Conservation (phyloP, 2,329 filamentous ascomycete species). For the Diplodia corticola region DNA sequence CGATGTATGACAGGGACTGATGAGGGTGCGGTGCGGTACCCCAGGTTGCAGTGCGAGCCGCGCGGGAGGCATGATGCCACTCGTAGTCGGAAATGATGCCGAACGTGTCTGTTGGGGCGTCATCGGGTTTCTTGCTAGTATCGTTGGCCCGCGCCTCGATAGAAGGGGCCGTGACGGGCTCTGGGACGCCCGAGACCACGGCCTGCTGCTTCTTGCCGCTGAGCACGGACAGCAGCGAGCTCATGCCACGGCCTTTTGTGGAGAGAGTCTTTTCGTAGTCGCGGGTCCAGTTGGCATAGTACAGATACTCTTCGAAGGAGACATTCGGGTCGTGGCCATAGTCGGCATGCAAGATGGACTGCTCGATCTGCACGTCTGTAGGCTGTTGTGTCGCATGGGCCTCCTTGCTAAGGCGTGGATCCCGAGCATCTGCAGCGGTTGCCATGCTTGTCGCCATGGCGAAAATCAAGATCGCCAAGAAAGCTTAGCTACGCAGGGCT, state of each 20-base stretch:
- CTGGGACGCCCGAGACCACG: slow-evolving; percentile 7
- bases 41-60: slow-evolving; percentile 38
- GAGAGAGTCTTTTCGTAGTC: slow-evolving; percentile 34
- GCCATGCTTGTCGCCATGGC: slow-evolving; percentile 15
- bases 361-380: slow-evolving; percentile 2
- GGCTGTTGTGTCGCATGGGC: neutral
- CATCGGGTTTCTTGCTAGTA: neutral
- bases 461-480: slow-evolving; percentile 3
- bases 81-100: slow-evolving; percentile 33
- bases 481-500: neutral
- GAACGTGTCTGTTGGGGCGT: slow-evolving; percentile 3
- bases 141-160: neutral
- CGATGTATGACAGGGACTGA: neutral
- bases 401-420: neutral
- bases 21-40: slow-evolving; percentile 17
- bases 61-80: slow-evolving; percentile 38
- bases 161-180: slow-evolving; percentile 7
- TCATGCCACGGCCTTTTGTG: neutral
- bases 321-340: slow-evolving; percentile 28
- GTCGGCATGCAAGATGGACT: slow-evolving; percentile 1
- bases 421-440: neutral
- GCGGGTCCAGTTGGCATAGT: slow-evolving; percentile 41
- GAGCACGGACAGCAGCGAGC: slow-evolving; percentile 1
- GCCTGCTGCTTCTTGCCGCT: slow-evolving; percentile 13
- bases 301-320: slow-evolving; percentile 44